phyloP scores from a whole-genome alignment of 495 filamentous ascomycete genomes.

The Cairneyella variabilis region DNA sequence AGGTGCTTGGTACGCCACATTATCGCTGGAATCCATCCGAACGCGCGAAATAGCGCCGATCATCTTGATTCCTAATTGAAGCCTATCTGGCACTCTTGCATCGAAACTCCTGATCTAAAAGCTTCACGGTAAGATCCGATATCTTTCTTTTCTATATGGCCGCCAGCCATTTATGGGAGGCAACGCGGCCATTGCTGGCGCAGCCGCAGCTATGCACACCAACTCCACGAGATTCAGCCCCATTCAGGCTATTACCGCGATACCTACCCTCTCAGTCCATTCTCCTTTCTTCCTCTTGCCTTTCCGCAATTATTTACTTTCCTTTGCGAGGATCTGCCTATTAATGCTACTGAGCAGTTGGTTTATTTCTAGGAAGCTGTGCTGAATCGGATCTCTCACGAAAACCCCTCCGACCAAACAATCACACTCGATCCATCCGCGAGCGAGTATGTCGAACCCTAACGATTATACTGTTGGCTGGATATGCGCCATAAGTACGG shows the following conservation, averaged over 20 bases:
- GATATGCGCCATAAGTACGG: conserved; percentile 34
- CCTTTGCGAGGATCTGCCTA: conserved; percentile 12
- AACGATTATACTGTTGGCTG: conserved; percentile 33
- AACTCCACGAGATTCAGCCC: conserved; percentile 11
- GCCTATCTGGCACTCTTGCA: too few relatives aligned
- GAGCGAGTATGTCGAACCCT: conserved; percentile 8
- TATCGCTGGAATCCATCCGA: too few relatives aligned
- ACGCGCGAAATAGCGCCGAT: too few relatives aligned
- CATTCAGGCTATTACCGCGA: conserved; percentile 7
- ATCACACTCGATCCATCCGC: background rate
- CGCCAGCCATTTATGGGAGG: conserved; percentile 10
- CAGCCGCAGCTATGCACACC: conserved; percentile 11
- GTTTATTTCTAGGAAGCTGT: background rate
- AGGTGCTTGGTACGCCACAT: too few relatives aligned
- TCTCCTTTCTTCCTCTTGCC: conserved; percentile 11
- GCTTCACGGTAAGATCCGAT: background rate
- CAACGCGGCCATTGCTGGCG: conserved; percentile 1
- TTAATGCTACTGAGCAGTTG: background rate
- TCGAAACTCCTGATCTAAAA: too few relatives aligned
- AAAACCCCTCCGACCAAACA: background rate
- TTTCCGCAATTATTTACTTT: conserved; percentile 10
- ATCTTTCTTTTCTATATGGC: conserved; percentile 11
- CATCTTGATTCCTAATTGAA: too few relatives aligned
- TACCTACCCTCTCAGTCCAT: conserved; percentile 5
- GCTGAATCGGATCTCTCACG: background rate